Evolutionary conservation across 169 alveolate species (phyloP), one percentile per base, ranked within the genome.

Genomic region (Plasmodium gaboni): DNA sequence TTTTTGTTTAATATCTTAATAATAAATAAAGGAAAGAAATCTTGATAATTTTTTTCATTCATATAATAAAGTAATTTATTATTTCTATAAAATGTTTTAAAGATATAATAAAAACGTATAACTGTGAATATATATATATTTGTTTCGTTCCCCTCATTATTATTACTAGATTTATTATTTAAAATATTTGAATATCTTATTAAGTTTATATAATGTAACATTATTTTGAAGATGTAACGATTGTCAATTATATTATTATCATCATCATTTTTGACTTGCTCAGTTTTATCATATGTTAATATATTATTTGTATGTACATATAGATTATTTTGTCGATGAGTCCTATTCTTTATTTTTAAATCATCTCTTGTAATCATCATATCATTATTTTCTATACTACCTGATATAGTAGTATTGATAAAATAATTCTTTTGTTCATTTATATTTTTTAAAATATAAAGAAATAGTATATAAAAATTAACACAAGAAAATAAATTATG

Each of bases 41-140:
- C 22, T 3, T 38, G 15, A 28, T 64, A 63, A n/a, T 68, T 65
- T 51, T 65, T 13, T 24, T 78, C 89, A 10, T 51, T 65, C 17
- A 78, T 50, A 13, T 65, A 9, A 38, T 38, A 48, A 28, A 69
- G 26, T 26, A 50, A 64, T 24, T n/a, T 6, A 5, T 38, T 38
- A 46, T 65, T 78, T 44, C 89, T 67, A 65, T 64, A 32, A 15
- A 2, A 2, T 0, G 38, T 78, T 78, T 57, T 78, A 46, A 78
- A 69, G 9, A 78, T 28, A 46, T 78, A 78, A 69, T 78, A 78
- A 78, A 78, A 78, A 10, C 50, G 64, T 46, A 78, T 57, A 50
- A 42, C 5, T 38, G 46, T 38, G 7, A 38, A 51, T 17, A 24
- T 64, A 44, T 9, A 78, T 32, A 28, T 78, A 70, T 38, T 22